Conservation (phyloP, 2,329 filamentous ascomycete genomes). For the Salinomyces thailandicus region DNA sequence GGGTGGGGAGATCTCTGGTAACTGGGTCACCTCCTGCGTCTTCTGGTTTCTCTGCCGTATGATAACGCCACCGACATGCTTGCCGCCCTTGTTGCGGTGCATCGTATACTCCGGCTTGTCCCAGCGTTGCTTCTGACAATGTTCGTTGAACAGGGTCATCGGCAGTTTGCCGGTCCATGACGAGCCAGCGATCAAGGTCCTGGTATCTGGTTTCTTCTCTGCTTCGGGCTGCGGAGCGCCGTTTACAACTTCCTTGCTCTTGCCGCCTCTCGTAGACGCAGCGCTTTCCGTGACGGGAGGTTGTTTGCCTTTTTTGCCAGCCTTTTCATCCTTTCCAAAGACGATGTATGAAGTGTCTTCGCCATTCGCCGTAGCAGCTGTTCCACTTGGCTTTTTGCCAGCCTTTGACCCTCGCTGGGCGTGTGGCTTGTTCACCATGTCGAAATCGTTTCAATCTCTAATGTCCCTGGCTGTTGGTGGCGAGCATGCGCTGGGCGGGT, state of each 20-base stretch:
- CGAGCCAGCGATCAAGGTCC: conserved; percentile 80
- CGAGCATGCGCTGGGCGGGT: too few species aligned
- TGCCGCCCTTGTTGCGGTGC: conserved; percentile 25
- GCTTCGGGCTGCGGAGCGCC: conserved; percentile 18
- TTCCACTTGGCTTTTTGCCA: conserved; percentile 20
- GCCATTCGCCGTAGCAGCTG: conserved; percentile 27
- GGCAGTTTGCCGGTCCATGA: conserved; percentile 98
- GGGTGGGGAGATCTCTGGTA: conserved; percentile 77
- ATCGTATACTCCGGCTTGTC: conserved; percentile 85
- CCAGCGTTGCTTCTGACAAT: conserved; percentile 94
- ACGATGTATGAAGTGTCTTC: conserved; percentile 42
- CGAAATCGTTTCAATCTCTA: too few species aligned
- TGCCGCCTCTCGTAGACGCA: conserved; percentile 11
- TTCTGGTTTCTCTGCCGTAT: conserved; percentile 65
- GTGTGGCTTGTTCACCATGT: conserved; percentile 42
- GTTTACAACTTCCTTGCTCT: conserved; percentile 20
- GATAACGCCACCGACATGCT: conserved; percentile 65
- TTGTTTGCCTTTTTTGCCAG: conserved; percentile 33
- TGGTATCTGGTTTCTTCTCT: conserved; percentile 50
- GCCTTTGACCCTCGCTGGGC: conserved; percentile 35
- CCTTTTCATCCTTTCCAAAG: conserved; percentile 33
- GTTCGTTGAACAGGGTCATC: conserved; percentile 84
- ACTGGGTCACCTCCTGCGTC: conserved; percentile 62
- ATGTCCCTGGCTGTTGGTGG: too few species aligned
- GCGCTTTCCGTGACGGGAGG: conserved; percentile 9